Conservation (phyloP, 2,329 filamentous ascomycete species). For the Boeremia exigua region DNA sequence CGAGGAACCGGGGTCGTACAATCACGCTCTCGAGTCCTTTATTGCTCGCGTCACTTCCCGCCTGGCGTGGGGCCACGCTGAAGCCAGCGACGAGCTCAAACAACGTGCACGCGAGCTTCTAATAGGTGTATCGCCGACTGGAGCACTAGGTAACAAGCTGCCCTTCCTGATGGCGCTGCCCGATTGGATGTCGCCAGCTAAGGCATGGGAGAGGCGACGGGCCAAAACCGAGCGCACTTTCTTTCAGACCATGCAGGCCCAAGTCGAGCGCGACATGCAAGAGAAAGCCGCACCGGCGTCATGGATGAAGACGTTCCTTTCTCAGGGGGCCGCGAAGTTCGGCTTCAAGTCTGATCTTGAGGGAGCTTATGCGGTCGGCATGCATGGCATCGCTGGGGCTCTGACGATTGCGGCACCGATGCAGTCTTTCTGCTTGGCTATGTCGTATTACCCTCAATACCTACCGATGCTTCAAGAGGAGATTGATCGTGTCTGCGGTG, state of each 20-base stretch:
- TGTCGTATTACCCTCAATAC: constrained; percentile 54
- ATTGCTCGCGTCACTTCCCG: constrained; percentile 56
- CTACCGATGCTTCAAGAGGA: constrained; percentile 51
- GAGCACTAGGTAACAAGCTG: constrained; percentile 54
- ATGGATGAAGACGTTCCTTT: constrained; percentile 53
- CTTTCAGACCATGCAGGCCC: constrained; percentile 53
- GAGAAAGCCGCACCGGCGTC: constrained; percentile 45
- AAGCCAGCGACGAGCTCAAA: constrained; percentile 55
- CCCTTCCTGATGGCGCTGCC: constrained; percentile 55
- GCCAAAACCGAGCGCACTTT: constrained; percentile 52
- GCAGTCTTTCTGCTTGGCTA: constrained; percentile 56
- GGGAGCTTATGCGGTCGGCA: constrained; percentile 55
- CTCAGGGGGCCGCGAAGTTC: constrained; percentile 47
- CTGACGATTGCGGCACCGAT: constrained; percentile 56
- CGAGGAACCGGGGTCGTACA: constrained; percentile 52
- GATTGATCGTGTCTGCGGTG: constrained; percentile 49
- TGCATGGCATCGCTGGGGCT: constrained; percentile 56
- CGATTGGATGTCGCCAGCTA: constrained; percentile 51
- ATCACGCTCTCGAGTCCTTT: constrained; percentile 53
- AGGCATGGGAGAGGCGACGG: constrained; percentile 54
- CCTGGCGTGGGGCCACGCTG: constrained; percentile 54
- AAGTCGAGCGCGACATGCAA: constrained; percentile 47
- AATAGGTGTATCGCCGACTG: constrained; percentile 54
- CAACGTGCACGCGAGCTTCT: constrained; percentile 55
- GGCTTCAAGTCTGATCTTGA: constrained; percentile 53